These are phyloP conservation scores for Epichloe sylvatica DNA, from an alignment of 2,329 filamentous ascomycete genomes.

Conservation along the genomic window DNA sequence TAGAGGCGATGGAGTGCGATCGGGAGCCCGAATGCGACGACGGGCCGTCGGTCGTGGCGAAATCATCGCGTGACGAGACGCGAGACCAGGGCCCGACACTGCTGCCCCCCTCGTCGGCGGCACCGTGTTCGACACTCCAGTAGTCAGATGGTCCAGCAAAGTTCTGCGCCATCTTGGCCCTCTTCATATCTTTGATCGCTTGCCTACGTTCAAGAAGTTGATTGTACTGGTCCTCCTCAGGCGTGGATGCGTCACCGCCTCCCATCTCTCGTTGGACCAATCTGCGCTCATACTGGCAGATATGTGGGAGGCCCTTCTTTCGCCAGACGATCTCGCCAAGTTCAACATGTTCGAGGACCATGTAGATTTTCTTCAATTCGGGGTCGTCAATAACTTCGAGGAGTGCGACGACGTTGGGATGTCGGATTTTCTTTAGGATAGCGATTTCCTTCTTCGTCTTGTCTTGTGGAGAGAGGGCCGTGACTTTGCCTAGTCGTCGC, in stretches of 20 bases:
- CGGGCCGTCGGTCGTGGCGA: slow-evolving; percentile 21
- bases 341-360: slow-evolving; percentile 90
- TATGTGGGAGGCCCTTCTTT: slow-evolving; percentile 70
- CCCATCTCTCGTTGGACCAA: slow-evolving; percentile 61
- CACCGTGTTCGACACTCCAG: slow-evolving; percentile 78
- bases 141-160: slow-evolving; percentile 44
- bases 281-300: slow-evolving; percentile 69
- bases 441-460: slow-evolving; percentile 94
- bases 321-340: slow-evolving; percentile 91
- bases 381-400: slow-evolving; percentile 97
- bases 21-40: slow-evolving; percentile 26
- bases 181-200: slow-evolving; percentile 41
- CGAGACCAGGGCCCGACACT: slow-evolving; percentile 26
- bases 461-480: slow-evolving; percentile 49
- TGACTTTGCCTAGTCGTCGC: slow-evolving; percentile 74
- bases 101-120: slow-evolving; percentile 35
- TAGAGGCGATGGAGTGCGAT: slow-evolving; percentile 32
- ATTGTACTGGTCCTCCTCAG: slow-evolving; percentile 47
- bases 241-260: slow-evolving; percentile 43
- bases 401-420: slow-evolving; percentile 90
- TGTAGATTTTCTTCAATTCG: slow-evolving; percentile 92
- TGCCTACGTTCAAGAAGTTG: slow-evolving; percentile 46
- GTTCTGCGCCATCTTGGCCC: slow-evolving; percentile 37
- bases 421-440: slow-evolving; percentile 94
- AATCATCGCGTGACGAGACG: slow-evolving; percentile 27